A percentile compares a stretch with the other conserved stretches of the same genome.
These are phyloP conservation scores for Hysterium pulicare DNA, from an alignment of 2,329 filamentous ascomycete genomes.

Conservation along the genomic window DNA sequence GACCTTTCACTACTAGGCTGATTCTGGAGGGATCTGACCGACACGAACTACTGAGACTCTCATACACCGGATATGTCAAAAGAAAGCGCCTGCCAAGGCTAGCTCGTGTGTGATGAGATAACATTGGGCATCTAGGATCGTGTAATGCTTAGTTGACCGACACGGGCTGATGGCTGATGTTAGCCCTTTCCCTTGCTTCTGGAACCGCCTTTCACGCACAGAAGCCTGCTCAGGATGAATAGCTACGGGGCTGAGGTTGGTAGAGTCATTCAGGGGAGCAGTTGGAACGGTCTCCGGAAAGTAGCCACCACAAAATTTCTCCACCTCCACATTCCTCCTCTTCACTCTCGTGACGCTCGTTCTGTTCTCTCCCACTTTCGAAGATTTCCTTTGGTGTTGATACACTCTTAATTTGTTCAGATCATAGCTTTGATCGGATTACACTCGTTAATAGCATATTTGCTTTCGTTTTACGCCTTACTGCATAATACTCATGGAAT, in stretches of 20 bases:
- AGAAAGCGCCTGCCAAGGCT: too few relatives aligned
- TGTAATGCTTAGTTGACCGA: too few relatives aligned
- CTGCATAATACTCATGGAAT: background rate
- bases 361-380: background rate
- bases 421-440: background rate
- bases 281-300: background rate
- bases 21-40: too few relatives aligned
- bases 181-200: background rate
- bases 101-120: too few relatives aligned
- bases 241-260: background rate
- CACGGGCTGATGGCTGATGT: background rate
- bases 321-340: background rate
- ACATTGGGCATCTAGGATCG: too few relatives aligned
- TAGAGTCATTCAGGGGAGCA: background rate
- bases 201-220: background rate
- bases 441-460: background rate
- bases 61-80: too few relatives aligned
- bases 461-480: background rate
- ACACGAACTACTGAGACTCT: too few relatives aligned
- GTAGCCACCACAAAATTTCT: conserved; percentile 1
- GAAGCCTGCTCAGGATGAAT: background rate
- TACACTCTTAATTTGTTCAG: background rate
- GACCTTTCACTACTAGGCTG: too few relatives aligned
- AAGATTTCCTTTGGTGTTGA: background rate
- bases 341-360: background rate